A percentile compares a stretch with the other conserved stretches of the same genome.
These are phyloP conservation scores for Suhomyces anneliseae DNA, from an alignment of 1,139 yeast species.

Conservation along the genomic window DNA sequence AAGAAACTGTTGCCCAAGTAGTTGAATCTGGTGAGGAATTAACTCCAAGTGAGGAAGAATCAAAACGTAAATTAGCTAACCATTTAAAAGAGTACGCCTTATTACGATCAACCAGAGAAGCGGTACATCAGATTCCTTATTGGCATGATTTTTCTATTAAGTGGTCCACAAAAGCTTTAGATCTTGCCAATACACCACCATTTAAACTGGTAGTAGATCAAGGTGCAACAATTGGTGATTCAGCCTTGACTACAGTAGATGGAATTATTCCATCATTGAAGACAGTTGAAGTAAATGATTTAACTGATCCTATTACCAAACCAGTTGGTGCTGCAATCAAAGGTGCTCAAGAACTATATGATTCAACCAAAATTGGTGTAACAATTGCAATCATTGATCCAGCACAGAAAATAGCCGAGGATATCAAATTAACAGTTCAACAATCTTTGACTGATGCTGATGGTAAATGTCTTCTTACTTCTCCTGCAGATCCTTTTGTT, in stretches of 20 bases:
- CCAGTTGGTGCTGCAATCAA: constrained; percentile 40
- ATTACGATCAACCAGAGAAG: constrained; percentile 19
- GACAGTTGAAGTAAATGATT: constrained; percentile 38
- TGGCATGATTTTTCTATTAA: constrained; percentile 18
- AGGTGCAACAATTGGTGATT: constrained; percentile 33
- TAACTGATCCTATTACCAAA: constrained; percentile 43
- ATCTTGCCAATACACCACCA: constrained; percentile 26
- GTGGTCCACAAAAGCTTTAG: constrained; percentile 10
- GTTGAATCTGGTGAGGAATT: neutral
- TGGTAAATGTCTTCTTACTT: constrained; percentile 15
- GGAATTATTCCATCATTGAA: constrained; percentile 35
- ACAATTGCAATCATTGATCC: constrained; percentile 36
- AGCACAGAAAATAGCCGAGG: constrained; percentile 36
- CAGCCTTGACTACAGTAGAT: constrained; percentile 38
- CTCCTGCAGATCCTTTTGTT: constrained; percentile 62
- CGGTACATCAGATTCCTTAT: constrained; percentile 22
- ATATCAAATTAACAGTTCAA: constrained; percentile 39
- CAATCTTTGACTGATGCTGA: constrained; percentile 2
- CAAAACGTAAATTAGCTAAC: neutral
- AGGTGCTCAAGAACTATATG: constrained; percentile 12
- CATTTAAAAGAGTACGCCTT: constrained; percentile 30
- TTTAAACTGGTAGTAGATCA: constrained; percentile 25
- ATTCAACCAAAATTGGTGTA: constrained; percentile 4
- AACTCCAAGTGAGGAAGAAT: neutral
- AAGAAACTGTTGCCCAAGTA: neutral